phyloP scores from a whole-genome alignment of 306 rosid genomes.

The Inga leiocalycina region DNA sequence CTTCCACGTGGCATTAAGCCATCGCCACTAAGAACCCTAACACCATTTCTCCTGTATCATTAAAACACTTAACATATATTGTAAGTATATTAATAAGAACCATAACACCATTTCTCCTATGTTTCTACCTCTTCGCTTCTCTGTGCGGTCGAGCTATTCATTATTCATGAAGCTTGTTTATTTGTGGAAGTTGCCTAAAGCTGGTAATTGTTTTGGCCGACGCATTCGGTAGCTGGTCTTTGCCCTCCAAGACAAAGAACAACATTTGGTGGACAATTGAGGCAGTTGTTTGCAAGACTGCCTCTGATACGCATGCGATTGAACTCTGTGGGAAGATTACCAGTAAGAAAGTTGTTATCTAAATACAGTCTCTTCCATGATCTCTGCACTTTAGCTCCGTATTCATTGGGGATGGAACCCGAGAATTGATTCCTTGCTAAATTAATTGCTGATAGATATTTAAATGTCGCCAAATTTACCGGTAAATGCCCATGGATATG shows the following conservation, averaged over 20 bases:
- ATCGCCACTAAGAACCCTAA: no score
- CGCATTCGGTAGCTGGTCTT: constrained; percentile 44
- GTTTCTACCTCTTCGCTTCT: no score
- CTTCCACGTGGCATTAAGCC: no score
- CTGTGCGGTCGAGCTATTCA: no score
- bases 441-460: constrained; percentile 36
- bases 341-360: constrained; percentile 48
- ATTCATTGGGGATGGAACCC: constrained; percentile 46
- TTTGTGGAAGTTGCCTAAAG: neutral
- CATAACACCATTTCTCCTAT: no score
- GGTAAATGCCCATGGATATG: constrained; percentile 51
- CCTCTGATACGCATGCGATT: constrained; percentile 27
- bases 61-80: no score
- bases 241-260: constrained; percentile 42
- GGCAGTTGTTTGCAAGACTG: constrained; percentile 55
- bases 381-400: constrained; percentile 34
- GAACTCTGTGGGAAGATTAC: constrained; percentile 43
- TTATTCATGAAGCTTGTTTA: neutral
- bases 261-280: constrained; percentile 39
- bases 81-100: no score
- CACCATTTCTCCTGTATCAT: no score
- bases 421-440: constrained; percentile 44
- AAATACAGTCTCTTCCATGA: constrained; percentile 42
- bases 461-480: constrained; percentile 40
- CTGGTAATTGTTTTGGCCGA: neutral